Percentiles rank a stretch among this genome's conserved stretches.
These are phyloP conservation scores for Solanum infundibuliforme DNA, from an alignment of 257 asterid genomes.

Conservation along the genomic window DNA sequence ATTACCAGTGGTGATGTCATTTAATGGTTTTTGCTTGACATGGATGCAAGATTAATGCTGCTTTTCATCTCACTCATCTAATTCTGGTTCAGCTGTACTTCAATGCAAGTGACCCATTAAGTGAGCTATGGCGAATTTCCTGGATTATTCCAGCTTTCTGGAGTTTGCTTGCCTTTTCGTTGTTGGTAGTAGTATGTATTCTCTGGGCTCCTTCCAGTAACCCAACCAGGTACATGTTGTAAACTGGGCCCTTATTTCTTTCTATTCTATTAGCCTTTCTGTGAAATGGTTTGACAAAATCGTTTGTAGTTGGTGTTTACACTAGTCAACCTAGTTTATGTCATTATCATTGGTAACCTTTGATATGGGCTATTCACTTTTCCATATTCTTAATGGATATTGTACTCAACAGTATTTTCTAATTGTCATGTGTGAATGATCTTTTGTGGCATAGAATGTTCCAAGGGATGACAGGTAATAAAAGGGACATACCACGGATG, in stretches of 20 bases:
- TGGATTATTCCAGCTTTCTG: constrained; percentile 44
- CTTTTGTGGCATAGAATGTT: neutral
- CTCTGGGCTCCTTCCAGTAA: constrained; percentile 35
- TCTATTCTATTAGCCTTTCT: neutral
- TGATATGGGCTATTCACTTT: neutral
- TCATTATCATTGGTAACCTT: neutral
- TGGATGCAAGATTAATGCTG: neutral
- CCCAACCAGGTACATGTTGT: constrained; percentile 19
- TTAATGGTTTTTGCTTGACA: neutral
- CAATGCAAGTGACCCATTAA: constrained; percentile 41
- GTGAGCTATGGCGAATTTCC: constrained; percentile 34
- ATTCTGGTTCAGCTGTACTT: constrained; percentile 28
- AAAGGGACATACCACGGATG: neutral
- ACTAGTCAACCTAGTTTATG: neutral
- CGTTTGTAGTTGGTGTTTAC: neutral
- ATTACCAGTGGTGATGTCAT: neutral
- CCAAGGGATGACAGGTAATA: neutral
- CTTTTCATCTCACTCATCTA: neutral
- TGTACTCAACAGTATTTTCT: neutral
- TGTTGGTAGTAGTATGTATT: constrained; percentile 23
- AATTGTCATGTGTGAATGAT: neutral
- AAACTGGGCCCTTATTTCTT: neutral
- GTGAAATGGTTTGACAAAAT: neutral
- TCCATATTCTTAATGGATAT: neutral
- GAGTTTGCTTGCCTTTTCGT: constrained; percentile 19